Evolutionary conservation across 176 grass and related monocot species (phyloP).

Genomic region (Chrysopogon serrulatus): DNA sequence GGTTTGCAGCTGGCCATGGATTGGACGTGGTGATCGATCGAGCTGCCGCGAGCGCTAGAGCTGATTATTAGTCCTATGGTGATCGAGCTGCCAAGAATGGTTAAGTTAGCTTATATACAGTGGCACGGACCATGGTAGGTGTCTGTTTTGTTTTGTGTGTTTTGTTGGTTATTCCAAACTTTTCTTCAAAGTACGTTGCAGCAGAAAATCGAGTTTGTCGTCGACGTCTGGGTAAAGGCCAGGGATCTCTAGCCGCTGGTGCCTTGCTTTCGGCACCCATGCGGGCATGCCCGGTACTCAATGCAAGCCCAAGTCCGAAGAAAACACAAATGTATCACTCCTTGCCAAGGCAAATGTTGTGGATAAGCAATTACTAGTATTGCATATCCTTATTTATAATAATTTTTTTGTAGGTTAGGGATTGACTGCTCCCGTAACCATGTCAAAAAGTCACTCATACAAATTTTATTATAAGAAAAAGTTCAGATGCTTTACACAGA

Average conservation of each 20-base stretch:
- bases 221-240: not conserved
- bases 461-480: too few species aligned
- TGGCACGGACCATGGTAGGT: not conserved
- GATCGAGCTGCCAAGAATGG: too few species aligned
- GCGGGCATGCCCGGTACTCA: not conserved
- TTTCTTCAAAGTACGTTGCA: conserved; percentile 30
- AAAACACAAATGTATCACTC: not conserved
- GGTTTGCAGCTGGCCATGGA: conserved; percentile 5
- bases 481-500: too few species aligned
- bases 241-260: not conserved
- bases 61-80: not conserved
- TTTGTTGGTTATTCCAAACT: conserved; percentile 45
- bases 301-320: not conserved
- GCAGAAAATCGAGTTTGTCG: not conserved
- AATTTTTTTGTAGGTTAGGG: too few species aligned
- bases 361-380: not conserved
- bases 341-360: not conserved
- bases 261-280: not conserved
- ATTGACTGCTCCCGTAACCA: too few species aligned
- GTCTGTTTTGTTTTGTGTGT: not conserved
- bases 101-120: not conserved
- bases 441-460: too few species aligned
- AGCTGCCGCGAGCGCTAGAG: not conserved
- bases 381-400: not conserved
- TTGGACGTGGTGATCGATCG: not conserved